These are phyloP conservation scores for Pulveroboletus sp. DNA, from an alignment of 768 basidiomycete genomes.

Conservation along the genomic window DNA sequence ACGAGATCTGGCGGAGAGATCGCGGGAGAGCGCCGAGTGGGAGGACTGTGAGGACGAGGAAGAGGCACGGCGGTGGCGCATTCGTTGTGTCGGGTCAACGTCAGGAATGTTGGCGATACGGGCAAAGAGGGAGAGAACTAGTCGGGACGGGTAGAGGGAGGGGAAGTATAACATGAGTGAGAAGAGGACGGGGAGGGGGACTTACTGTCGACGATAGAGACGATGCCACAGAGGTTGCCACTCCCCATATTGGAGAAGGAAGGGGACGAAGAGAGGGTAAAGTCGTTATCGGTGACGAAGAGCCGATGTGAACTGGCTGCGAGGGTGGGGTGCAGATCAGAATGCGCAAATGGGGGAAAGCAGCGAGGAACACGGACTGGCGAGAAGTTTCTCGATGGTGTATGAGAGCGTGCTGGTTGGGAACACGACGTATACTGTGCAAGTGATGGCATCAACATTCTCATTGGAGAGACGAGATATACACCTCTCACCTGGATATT, in stretches of 20 bases:
- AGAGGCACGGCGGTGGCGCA: constrained; percentile 74
- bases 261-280: constrained; percentile 45
- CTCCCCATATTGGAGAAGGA: constrained; percentile 33
- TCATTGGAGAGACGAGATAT: not conserved
- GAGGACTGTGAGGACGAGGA: constrained; percentile 60
- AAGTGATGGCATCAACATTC: not conserved
- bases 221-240: constrained; percentile 62
- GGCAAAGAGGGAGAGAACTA: constrained; percentile 78
- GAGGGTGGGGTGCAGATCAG: not conserved
- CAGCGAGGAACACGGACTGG: constrained; percentile 48
- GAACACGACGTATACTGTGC: constrained; percentile 67
- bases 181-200: constrained; percentile 15
- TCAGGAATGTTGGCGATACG: constrained; percentile 66
- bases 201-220: constrained; percentile 79
- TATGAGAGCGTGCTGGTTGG: constrained; percentile 60
- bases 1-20: constrained; percentile 35
- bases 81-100: constrained; percentile 74
- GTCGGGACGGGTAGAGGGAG: not conserved
- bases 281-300: constrained; percentile 64
- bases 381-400: constrained; percentile 75
- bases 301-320: constrained; percentile 75
- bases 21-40: constrained; percentile 35
- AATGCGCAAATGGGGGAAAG: not conserved
- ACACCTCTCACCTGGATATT: constrained; percentile 57
- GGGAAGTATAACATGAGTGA: not conserved